Evolutionary conservation across 1,284 basidiomycete species (phyloP), one percentile per base, ranked within the genome.

Genomic region (Tylopilus sp.): DNA sequence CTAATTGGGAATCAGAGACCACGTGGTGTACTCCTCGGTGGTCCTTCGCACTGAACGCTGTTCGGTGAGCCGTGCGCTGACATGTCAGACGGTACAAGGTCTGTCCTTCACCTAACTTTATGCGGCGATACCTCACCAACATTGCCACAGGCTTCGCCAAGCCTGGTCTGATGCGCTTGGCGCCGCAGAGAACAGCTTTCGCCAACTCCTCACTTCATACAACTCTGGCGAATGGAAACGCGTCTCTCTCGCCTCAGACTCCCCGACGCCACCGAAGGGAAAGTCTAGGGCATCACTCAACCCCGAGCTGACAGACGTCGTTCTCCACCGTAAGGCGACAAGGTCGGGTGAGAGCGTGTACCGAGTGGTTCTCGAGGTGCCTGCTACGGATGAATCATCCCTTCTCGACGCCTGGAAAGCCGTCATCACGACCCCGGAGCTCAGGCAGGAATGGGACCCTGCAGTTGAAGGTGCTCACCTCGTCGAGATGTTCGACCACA

Each of bases 371-470:
- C 77, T 91, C 21, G 93, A 96, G 58, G 77, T 94, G 2, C 73
- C 85, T 29, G 74, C 79, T 42, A 75, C 76, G 42, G 82, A 88
- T 12, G 81, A 85, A 31, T 65, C 78, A 4, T 70, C 78, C 17
- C 80, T 83, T 20, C 72, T 94, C 45, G 88, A 91, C 37, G 77
- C 83, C 7, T 95, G 93, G 81, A 85, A 85, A 56, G 84, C 88
- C 11, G 82, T 94, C 26, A 71, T 98, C 30, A 77, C 80, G 1
- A 94, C 92, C 0, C 88, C 91, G 1, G 91, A 96, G 66, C 76
- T 94, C 17, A 73, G 91, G 56, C 82, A 85, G 63, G 84, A 88
- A 61, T 95, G 94, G 94, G 94, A 98, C 65, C 86, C 89, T 14
- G 85, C 94, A 50, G 94, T 97, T 9, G 91, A 96, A 59, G 80